Evolutionary conservation across 768 basidiomycete species (phyloP).

Genomic region (Leccinum longicurvipes): DNA sequence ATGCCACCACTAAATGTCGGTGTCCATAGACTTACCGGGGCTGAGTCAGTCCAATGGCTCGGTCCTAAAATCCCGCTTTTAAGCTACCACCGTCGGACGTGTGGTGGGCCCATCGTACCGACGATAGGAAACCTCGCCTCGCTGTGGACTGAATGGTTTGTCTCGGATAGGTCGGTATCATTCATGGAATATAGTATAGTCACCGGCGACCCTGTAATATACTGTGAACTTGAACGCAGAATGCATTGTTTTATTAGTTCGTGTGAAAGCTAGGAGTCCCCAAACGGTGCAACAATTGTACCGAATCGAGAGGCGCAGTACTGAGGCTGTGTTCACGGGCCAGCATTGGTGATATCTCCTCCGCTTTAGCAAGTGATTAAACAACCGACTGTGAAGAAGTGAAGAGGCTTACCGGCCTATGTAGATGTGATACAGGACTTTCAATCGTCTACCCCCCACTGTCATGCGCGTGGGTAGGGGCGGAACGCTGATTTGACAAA

Average conservation of each 20-base stretch:
- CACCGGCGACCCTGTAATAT: not conserved
- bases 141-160: no score
- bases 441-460: not conserved
- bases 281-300: not conserved
- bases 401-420: not conserved
- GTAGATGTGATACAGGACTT: not conserved
- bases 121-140: no score
- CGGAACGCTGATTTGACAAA: not conserved
- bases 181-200: not conserved
- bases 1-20: conserved; percentile 6
- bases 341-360: not conserved
- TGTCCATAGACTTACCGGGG: conserved; percentile 9
- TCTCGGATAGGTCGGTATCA: no score
- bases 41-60: conserved; percentile 7
- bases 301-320: conserved; percentile 3
- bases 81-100: not conserved
- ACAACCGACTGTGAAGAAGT: not conserved
- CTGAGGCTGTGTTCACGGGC: conserved; percentile 6
- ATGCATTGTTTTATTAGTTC: not conserved
- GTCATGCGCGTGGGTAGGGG: not conserved
- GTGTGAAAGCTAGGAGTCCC: not conserved
- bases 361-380: not conserved
- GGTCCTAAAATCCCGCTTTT: not conserved
- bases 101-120: not conserved
- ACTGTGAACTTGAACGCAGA: no score